Percentiles rank a stretch among this genome's conserved stretches.
phyloP scores from a whole-genome alignment of 2,329 filamentous ascomycete genomes.

The Fusarium pseudograminearum region DNA sequence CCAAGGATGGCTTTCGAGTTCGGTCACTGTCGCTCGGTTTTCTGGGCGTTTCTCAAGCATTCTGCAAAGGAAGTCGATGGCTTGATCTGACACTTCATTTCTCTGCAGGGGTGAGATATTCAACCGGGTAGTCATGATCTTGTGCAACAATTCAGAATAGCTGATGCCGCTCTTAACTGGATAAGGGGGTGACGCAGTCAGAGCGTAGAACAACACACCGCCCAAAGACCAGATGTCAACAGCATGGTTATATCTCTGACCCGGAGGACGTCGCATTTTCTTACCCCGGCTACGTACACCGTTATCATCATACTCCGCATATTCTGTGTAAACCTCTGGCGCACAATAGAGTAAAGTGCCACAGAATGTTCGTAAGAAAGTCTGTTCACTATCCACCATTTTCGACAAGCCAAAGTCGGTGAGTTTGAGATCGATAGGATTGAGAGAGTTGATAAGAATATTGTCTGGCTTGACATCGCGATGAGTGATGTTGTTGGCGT shows the following conservation, averaged over 20 bases:
- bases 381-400: conserved; percentile 88
- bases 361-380: conserved; percentile 95
- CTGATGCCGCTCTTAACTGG: conserved; percentile 80
- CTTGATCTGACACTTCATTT: conserved; percentile 70
- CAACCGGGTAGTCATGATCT: conserved; percentile 83
- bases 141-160: conserved; percentile 82
- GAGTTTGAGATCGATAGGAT: conserved; percentile 86
- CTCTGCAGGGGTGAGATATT: conserved; percentile 73
- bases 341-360: conserved; percentile 96
- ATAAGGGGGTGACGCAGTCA: conserved; percentile 86
- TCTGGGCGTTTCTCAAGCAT: conserved; percentile 88
- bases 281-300: conserved; percentile 73
- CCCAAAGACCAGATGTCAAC: conserved; percentile 98
- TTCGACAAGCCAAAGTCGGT: conserved; percentile 98
- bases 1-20: conserved; percentile 81
- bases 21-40: conserved; percentile 76
- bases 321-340: conserved; percentile 91
- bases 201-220: conserved; percentile 87
- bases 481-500: conserved; percentile 90
- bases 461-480: conserved; percentile 99
- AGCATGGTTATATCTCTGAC: conserved; percentile 84
- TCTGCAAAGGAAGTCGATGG: conserved; percentile 78
- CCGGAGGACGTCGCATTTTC: conserved; percentile 69
- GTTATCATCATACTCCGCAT: conserved; percentile 74
- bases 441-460: conserved; percentile 81